These are phyloP conservation scores for Nannizziopsis barbatae DNA, from an alignment of 2,329 filamentous ascomycete genomes.

Conservation along the genomic window DNA sequence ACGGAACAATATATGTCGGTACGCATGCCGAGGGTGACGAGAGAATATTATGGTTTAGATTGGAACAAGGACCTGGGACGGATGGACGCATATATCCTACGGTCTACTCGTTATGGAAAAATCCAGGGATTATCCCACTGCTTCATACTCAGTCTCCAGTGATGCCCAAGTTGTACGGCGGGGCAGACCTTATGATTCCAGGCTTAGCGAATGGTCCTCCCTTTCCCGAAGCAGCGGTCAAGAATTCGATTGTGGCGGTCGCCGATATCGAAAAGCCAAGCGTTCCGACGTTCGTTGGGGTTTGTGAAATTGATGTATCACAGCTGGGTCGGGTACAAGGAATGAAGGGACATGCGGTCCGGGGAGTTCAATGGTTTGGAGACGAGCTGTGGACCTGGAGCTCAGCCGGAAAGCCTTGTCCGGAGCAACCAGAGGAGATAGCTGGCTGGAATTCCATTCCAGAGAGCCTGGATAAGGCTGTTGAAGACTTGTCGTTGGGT, in stretches of 20 bases:
- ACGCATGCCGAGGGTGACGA: conserved; percentile 46
- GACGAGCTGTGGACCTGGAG: conserved; percentile 60
- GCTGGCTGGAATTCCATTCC: conserved; percentile 40
- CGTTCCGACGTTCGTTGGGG: conserved; percentile 53
- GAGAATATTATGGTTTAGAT: conserved; percentile 53
- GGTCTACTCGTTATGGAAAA: conserved; percentile 57
- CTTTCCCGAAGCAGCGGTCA: conserved; percentile 48
- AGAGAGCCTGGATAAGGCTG: conserved; percentile 25
- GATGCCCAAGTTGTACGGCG: conserved; percentile 51
- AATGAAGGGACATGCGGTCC: conserved; percentile 52
- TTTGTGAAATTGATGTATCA: conserved; percentile 54
- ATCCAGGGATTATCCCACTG: conserved; percentile 49
- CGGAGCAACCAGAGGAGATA: conserved; percentile 42
- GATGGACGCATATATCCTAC: conserved; percentile 36
- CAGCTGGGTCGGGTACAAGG: conserved; percentile 46
- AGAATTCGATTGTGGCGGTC: conserved; percentile 52
- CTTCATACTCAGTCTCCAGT: conserved; percentile 51
- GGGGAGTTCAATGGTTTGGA: conserved; percentile 55
- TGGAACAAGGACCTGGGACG: conserved; percentile 42
- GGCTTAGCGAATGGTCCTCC: conserved; percentile 54
- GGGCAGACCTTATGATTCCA: conserved; percentile 59
- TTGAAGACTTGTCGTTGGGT: conserved; percentile 33
- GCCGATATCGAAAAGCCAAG: conserved; percentile 48
- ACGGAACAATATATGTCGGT: conserved; percentile 55
- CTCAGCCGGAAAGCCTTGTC: conserved; percentile 43